A percentile compares a stretch with the other conserved stretches of the same genome.
Conservation (phyloP, 495 filamentous ascomycete genomes). For the Aspergillus wentii region DNA sequence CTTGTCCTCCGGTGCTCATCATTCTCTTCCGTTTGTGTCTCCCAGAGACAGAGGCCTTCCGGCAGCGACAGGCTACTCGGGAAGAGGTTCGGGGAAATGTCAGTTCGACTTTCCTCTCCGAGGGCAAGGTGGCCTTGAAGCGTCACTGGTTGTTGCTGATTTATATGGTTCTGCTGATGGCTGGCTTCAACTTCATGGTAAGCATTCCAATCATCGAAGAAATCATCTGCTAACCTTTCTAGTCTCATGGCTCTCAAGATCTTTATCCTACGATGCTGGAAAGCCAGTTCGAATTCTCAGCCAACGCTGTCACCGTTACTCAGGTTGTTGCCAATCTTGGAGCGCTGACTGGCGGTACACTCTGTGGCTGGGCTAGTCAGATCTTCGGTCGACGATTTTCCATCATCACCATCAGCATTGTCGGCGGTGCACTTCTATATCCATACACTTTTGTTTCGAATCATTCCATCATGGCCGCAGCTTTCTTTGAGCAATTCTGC, state of each 20-base stretch:
- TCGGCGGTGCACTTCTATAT: conserved; percentile 76
- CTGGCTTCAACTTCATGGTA: conserved; percentile 85
- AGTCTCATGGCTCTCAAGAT: conserved; percentile 88
- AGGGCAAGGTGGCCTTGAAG: conserved; percentile 71
- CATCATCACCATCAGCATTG: conserved; percentile 70
- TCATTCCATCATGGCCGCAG: conserved; percentile 65
- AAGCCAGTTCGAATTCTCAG: conserved; percentile 69
- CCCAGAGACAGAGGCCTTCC: conserved; percentile 69
- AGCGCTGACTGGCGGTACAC: conserved; percentile 71
- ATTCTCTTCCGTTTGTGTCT: conserved; percentile 73
- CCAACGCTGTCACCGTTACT: conserved; percentile 71
- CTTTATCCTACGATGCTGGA: conserved; percentile 81
- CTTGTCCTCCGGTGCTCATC: conserved; percentile 73
- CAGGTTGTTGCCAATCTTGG: conserved; percentile 84
- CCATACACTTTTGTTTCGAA: conserved; percentile 70
- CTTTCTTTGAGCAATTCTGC: conserved; percentile 91
- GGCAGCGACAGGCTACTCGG: conserved; percentile 56
- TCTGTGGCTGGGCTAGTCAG: conserved; percentile 73
- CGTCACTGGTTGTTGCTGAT: conserved; percentile 74
- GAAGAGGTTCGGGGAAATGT: conserved; percentile 40
- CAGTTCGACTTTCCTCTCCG: conserved; percentile 60
- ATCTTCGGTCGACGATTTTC: conserved; percentile 79
- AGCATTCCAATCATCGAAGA: neutral
- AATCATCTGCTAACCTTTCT: conserved; percentile 3
- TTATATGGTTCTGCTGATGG: conserved; percentile 82